Conservation (phyloP, 352 stramenopile species). For the Pythium utonaiense region DNA sequence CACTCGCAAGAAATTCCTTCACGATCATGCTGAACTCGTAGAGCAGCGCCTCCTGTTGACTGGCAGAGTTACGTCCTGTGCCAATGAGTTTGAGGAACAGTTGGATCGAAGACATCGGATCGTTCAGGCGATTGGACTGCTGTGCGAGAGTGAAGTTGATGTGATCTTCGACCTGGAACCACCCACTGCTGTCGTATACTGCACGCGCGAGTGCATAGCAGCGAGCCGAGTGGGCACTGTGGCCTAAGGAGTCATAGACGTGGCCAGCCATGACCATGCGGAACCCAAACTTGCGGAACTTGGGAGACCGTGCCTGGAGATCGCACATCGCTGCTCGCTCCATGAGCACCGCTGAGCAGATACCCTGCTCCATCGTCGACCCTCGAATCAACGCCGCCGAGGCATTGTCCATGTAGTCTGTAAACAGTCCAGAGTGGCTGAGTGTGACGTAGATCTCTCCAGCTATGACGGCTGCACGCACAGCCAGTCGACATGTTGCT, state of each 20-base stretch:
- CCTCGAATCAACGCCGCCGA: constrained; percentile 78
- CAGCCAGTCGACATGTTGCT: constrained; percentile 48
- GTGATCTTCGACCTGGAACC: constrained; percentile 86
- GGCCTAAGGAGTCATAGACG: constrained; percentile 71
- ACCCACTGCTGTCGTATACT: constrained; percentile 79
- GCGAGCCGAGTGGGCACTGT: constrained; percentile 70
- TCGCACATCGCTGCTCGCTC: constrained; percentile 78
- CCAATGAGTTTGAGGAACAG: constrained; percentile 85
- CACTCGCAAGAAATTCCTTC: constrained; percentile 64
- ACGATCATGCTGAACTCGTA: constrained; percentile 83
- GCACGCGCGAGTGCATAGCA: constrained; percentile 76
- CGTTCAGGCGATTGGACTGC: constrained; percentile 70
- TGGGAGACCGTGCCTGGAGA: constrained; percentile 57
- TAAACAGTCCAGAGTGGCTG: constrained; percentile 72
- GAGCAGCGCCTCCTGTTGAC: constrained; percentile 77
- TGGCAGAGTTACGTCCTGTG: constrained; percentile 75
- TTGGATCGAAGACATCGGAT: constrained; percentile 81
- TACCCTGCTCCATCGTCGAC: constrained; percentile 80
- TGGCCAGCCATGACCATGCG: constrained; percentile 88
- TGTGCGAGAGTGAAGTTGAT: constrained; percentile 86
- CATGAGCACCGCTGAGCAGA: constrained; percentile 82
- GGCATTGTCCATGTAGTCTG: constrained; percentile 85
- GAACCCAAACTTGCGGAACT: constrained; percentile 88
- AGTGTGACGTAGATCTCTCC: constrained; percentile 80
- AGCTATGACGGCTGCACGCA: constrained; percentile 64